Evolutionary conservation across 208 protist genomes (phyloP).

Genomic region (Crithidia fasciculata): DNA sequence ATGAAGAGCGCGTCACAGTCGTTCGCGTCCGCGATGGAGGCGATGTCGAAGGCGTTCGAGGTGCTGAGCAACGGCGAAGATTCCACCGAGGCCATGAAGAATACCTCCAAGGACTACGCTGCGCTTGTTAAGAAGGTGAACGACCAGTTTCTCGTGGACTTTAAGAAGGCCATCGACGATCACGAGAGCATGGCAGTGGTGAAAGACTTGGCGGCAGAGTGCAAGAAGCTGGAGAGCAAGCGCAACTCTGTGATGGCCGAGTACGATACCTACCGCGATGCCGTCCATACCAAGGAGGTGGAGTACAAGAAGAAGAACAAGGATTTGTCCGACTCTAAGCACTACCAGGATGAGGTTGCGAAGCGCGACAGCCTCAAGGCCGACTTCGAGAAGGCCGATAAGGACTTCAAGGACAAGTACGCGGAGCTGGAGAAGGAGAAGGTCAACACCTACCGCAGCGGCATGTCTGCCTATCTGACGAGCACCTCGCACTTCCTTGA

Average conservation of each 20-base stretch:
- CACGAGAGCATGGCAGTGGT: constrained; percentile 29
- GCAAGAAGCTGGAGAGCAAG: constrained; percentile 44
- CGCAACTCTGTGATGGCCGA: constrained; percentile 53
- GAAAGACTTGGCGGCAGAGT: constrained; percentile 38
- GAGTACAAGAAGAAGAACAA: constrained; percentile 71
- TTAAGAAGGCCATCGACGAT: constrained; percentile 40
- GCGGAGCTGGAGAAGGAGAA: constrained; percentile 29
- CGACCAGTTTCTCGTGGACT: constrained; percentile 32
- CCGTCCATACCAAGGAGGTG: constrained; percentile 52
- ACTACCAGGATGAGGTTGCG: constrained; percentile 40
- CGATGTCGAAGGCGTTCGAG: constrained; percentile 43
- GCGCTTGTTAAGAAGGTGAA: constrained; percentile 23
- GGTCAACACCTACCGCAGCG: constrained; percentile 10
- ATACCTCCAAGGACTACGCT: constrained; percentile 11
- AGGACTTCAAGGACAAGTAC: constrained; percentile 54
- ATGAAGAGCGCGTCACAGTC: constrained; percentile 39
- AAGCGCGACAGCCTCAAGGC: constrained; percentile 49
- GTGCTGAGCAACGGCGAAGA: constrained; percentile 27
- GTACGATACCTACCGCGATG: constrained; percentile 64
- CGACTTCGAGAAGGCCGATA: constrained; percentile 44
- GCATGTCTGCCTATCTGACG: constrained; percentile 25
- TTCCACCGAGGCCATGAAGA: constrained; percentile 22
- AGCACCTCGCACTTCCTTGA: constrained; percentile 26
- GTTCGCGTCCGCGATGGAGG: constrained; percentile 32
- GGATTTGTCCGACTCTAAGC: constrained; percentile 48